Percentiles rank a stretch among this genome's conserved stretches.
Conservation (phyloP, 345 rosid genomes). For the Heritiera littoralis region DNA sequence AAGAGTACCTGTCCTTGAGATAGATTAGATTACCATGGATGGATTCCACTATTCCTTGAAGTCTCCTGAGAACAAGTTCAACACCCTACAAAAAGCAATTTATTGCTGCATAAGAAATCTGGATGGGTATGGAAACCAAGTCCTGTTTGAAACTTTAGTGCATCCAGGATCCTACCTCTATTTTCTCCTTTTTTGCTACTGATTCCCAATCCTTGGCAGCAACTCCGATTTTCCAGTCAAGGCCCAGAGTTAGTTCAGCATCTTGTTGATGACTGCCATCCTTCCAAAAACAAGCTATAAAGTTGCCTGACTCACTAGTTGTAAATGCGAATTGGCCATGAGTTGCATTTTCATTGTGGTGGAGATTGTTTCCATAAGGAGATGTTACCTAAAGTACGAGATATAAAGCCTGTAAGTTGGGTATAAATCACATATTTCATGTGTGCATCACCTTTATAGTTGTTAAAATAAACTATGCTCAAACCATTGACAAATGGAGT, state of each 20-base stretch:
- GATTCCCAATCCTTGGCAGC: constrained; percentile 98
- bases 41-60: constrained; percentile 62
- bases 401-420: constrained; percentile 2
- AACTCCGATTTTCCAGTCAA: constrained; percentile 90
- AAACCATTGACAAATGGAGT: neutral
- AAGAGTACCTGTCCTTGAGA: constrained; percentile 58
- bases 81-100: constrained; percentile 59
- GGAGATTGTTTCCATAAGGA: constrained; percentile 70
- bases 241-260: constrained; percentile 49
- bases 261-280: constrained; percentile 39
- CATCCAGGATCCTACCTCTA: constrained; percentile 56
- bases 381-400: constrained; percentile 63
- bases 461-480: neutral
- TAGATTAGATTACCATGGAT: constrained; percentile 60
- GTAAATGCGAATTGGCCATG: constrained; percentile 77
- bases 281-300: constrained; percentile 74
- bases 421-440: neutral
- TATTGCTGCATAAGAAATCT: constrained; percentile 6
- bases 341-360: constrained; percentile 60
- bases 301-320: constrained; percentile 67
- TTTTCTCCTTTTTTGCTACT: constrained; percentile 86
- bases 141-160: neutral
- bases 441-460: neutral
- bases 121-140: neutral
- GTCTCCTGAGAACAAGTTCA: constrained; percentile 77